Evolutionary conservation across 345 rosid species (phyloP), one percentile per base, ranked within the genome.

Genomic region (Eucalyptus coolabah): DNA sequence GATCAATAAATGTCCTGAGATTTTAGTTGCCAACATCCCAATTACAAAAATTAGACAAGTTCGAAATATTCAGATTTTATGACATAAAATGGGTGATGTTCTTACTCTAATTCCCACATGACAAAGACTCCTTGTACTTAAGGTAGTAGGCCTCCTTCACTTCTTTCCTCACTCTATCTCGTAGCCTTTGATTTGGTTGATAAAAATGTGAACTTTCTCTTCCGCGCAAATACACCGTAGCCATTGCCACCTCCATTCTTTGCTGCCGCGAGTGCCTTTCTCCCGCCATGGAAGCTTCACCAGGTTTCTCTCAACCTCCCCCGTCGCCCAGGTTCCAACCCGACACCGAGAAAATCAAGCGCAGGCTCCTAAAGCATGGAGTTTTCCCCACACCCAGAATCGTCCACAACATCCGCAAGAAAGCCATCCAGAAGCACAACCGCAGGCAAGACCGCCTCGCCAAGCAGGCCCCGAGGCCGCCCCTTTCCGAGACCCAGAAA

Each of bases 371-470:
- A 42, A 89, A 93, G 50, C 54, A 93, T 72, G 98, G 95, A 72
- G 95, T 96, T 56, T 88, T 92, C 56, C 97, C 98, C 15, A 95
- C 96, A 4, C 98, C 97, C 87, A 97, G 94, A 91, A 96, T 98
- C 86, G 86, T 97, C 83, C 95, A 92, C 40, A 94, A 90, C 87
- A 94, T 98, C 92, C 94, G 95, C 86, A 98, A 95, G 94, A 98
- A 96, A 86, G 94, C 95, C 91, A 91, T 95, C 90, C 99, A 94
- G 86, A 98, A 96, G 88, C 93, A 95, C 94, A 95, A 94, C 88
- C 98, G 99, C 87, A 96, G 92, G 80, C 91, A 88, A 92, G 91
- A 88, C 91, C 94, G 94, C 89, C 89, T 88, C 88, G 77, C 92
- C 86, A 47, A 87, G 7, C 93, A 90, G 45, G 65, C 94, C 69